Base-by-base conservation (phyloP, 2,329 filamentous ascomycete genomes). In the Trichoderma pleuroti region DNA sequence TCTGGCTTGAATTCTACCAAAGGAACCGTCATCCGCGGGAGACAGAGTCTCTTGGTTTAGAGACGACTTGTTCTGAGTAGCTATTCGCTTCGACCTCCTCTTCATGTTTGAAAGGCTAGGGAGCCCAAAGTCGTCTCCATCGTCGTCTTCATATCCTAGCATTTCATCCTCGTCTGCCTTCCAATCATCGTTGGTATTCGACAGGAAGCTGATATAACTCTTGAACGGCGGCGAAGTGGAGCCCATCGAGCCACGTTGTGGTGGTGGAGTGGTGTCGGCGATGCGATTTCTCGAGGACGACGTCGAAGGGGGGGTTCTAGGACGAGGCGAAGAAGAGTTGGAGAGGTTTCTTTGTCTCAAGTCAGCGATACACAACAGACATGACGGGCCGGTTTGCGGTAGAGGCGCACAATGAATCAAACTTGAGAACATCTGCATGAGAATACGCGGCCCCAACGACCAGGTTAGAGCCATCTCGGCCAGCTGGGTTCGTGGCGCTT, bases 371-470 rank as follows among this genome's bases (percentile, higher is more conserved):
- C 49, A 26, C 16, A 26, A 36, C 14, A 16, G 52, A 30, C 11
- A 32, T 21, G 42, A 24, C 10, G 21, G 30, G 18, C 14, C 26
- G 10, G 24, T 14, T 11, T 39, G 28, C 21, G 18, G 30, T 18
- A 56, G 46, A 24, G 36, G 81, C 87, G 74, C 87, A 96, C 93
- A 95, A 76, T 32, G 90, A 88, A 77, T 93, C 93, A 77, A 95
- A 92, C 81, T 95, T 97, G 76, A 98, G 86, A 78, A 97, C 93
- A 82, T 98, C 94, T 32, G 95, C 93, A 81, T 99, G 96, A 16
- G 96, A 98, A 80, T 99, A 99, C 59, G 94, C 92, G 70, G 96
- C 96, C 75, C 96, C 96, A 72, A 98, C 92, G 42, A 99, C 92
- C 72, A 95, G 88, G 77, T 85, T 89, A 64, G 90, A 83, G 30